A percentile compares a stretch with the other conserved stretches of the same genome.
phyloP scores from a whole-genome alignment of 2,329 filamentous ascomycete genomes.

The Microsporum canis region DNA sequence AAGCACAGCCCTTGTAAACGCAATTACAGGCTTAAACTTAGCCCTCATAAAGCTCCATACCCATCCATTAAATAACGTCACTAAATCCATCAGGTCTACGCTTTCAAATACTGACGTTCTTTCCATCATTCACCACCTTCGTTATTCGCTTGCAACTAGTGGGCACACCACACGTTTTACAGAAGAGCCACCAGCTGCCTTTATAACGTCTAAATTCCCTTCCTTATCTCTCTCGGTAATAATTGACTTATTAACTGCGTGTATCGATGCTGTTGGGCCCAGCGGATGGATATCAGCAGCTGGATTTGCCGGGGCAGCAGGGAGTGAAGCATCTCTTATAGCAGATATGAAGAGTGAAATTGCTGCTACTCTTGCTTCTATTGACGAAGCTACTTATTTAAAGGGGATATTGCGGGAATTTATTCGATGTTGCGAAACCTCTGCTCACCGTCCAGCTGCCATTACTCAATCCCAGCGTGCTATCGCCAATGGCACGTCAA shows the following conservation, averaged over 20 bases:
- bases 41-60: conserved; percentile 28
- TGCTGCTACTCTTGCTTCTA: conserved; percentile 36
- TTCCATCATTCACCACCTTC: conserved; percentile 33
- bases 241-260: conserved; percentile 32
- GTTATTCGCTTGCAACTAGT: conserved; percentile 33
- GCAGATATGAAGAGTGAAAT: conserved; percentile 40
- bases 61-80: conserved; percentile 23
- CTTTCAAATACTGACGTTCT: conserved; percentile 31
- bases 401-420: conserved; percentile 38
- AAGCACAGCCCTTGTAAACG: conserved; percentile 22
- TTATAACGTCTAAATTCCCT: conserved; percentile 27
- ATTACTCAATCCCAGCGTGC: neutral
- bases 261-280: conserved; percentile 38
- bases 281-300: conserved; percentile 37
- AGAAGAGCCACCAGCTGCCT: conserved; percentile 28
- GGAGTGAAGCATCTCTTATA: conserved; percentile 35
- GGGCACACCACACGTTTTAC: conserved; percentile 34
- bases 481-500: conserved; percentile 5
- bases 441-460: neutral
- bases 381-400: conserved; percentile 39
- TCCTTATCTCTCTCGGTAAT: conserved; percentile 30
- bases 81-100: conserved; percentile 28
- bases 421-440: conserved; percentile 29
- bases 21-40: conserved; percentile 30
- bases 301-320: conserved; percentile 22